Evolutionary conservation across 2,329 filamentous ascomycete species (phyloP), one percentile per base, ranked within the genome.

Genomic region (Fusarium torreyae): DNA sequence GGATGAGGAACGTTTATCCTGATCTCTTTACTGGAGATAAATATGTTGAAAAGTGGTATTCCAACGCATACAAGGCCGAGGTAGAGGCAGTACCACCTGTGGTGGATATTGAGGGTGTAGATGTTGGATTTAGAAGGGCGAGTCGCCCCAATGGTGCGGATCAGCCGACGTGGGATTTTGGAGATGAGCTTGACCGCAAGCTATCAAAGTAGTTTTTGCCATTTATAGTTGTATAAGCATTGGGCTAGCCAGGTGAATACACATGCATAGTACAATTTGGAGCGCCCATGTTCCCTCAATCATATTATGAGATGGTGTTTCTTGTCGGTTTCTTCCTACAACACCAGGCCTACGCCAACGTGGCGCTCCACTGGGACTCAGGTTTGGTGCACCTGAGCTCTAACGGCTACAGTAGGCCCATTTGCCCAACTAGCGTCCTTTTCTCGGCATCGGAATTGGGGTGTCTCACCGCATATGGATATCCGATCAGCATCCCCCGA

Each of bases 101-200:
- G 51, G 83, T 83, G 55, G 78, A 83, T 77, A 62, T 86, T 26
- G 76, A 79, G 17, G 78, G 84, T 4, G 62, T 86, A 20, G 76
- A 79, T 17, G 76, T 86, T 28, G 79, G 83, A n/a, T 83, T 85
- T 70, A 76, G 76, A 34, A 54, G 72, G 73, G 78, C 81, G 4
- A 81, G 82, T 42, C 77, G 81, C 45, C 83, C 81, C 20, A 88
- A 87, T 53, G 88, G 88, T 13, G 84, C 86, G 57, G 89, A 91
- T 26, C 81, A 83, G 70, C 85, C 88, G 17, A 82, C 81, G 39
- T 91, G 89, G 77, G 83, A 88, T 56, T 83, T 85, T 43, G 68
- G 65, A 20, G 43, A 61, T 39, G 57, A 70, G 6, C 17, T n/a
- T 2, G 68, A 70, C 28, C 49, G 26, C 18, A 69, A 40, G 28